Base-by-base conservation (phyloP, 1,139 yeast species). In the Hyphopichia fennica region DNA sequence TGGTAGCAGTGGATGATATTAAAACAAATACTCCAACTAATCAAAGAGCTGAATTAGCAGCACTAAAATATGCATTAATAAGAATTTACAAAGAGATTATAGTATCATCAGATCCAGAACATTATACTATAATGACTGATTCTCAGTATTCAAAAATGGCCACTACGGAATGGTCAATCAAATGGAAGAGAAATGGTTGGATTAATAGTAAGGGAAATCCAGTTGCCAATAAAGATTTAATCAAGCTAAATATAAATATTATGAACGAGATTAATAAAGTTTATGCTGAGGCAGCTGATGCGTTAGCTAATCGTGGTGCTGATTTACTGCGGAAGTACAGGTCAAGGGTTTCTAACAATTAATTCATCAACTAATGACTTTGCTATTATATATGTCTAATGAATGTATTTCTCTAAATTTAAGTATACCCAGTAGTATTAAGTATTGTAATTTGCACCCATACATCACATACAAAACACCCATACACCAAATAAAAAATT, bases 231-330 rank as follows among this genome's bases (percentile, higher is more conserved):
- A 56, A 56, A 31, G 85, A 80, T 42, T 52, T 83, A 18, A 72
- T 85, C 15, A 54, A 66, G 42, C 53, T 54, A 3, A 51, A 65
- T 9, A 37, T 63, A 25, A 46, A 50, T 0, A 50, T 63, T 15
- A 43, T 63, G n/a, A 48, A 58, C 1, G 52, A 62, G 18, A 63
- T 20, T 20, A 20, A 20, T 20, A 58, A 54, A 14, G 96, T 96
- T 0, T 90, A 90, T 56, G 90, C 84, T 48, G 68, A 59, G 55
- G 97, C n/a, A n/a, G n/a, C 96, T 0, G 96, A 91, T 58, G 52
- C 57, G 35, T 66, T 90, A 41, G 97, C 97, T 2, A 83, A 78
- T 45, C 43, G 52, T 23, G 95, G 88, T n/a, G 83, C 84, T 8
- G 72, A 69, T 41, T 49, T 47, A 28, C 54, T 54, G 58, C 25